Evolutionary conservation across 2,329 filamentous ascomycete species (phyloP), one percentile per base, ranked within the genome.

Genomic region (Proliferodiscus dingleyae): DNA sequence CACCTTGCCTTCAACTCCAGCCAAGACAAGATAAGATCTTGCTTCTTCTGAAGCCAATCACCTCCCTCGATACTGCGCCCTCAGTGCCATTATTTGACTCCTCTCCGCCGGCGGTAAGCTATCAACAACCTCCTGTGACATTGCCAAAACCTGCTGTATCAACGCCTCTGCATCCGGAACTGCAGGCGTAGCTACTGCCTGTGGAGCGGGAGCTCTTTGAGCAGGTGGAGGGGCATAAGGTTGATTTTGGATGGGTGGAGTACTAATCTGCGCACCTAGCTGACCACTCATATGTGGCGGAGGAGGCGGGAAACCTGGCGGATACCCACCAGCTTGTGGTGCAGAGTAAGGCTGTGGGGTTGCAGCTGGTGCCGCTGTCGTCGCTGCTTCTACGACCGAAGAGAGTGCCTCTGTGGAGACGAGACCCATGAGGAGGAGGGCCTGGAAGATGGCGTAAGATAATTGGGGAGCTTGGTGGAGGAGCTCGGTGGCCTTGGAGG

Each of bases 371-470:
- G 64, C 64, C 37, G 67, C 62, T 44, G 68, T 65, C 4, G 72
- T 48, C 6, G 60, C 57, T 9, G 49, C 68, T 61, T 94, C 87
- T 43, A 96, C 77, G 23, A 97, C 87, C 4, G 85, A 83, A 52
- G 84, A 79, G 44, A 97, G 82, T 3, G 89, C 83, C 58, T 83
- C 83, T 11, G 88, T 86, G 47, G 93, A 91, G 45, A 97, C 89
- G 8, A 97, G 81, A 37, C 89, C 89, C 80, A 97, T 93, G 29
- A 96, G 80, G 2, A 97, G 79, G 8, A 97, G 77, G 19, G 90
- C 87, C 68, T 97, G 91, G 70, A 97, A 97, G 55, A 97, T 85
- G 47, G 93, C 93, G 61, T 95, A 97, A 4, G 88, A 82, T 36
- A 98, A 81, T 68, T 98, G 93, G 0, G 93, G 93, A 1, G 90